Evolutionary conservation across 169 alveolate species (phyloP).

Genomic region (Theileria sp.): DNA sequence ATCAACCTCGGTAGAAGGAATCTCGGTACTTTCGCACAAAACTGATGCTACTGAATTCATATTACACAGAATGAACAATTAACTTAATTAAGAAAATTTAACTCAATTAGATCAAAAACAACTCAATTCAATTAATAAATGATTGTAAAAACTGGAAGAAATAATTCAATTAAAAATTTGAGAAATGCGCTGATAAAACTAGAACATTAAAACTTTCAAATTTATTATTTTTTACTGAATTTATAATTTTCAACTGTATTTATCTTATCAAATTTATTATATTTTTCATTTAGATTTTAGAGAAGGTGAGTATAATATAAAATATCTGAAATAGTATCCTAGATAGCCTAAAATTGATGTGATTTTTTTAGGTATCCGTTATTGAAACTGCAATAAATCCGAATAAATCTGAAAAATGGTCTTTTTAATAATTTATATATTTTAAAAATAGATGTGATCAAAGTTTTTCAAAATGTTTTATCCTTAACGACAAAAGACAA

Average conservation of each 20-base stretch:
- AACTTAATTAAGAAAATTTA: neutral
- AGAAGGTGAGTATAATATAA: neutral
- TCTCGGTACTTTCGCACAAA: neutral
- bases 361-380: neutral
- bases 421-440: neutral
- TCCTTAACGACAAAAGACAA: neutral
- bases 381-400: neutral
- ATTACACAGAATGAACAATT: neutral
- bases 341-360: neutral
- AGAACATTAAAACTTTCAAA: neutral
- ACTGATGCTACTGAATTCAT: conserved; percentile 18
- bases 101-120: neutral
- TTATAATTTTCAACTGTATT: neutral
- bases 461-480: neutral
- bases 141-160: neutral
- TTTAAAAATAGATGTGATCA: neutral
- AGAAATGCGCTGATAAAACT: neutral
- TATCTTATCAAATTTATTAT: neutral
- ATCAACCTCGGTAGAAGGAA: neutral
- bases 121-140: no score
- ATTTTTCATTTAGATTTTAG: neutral
- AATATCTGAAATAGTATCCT: neutral
- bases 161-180: neutral
- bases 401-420: neutral
- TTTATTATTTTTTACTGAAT: neutral